These are phyloP conservation scores for Xylariaceae sp. DNA, from an alignment of 2,329 filamentous ascomycete genomes.

Conservation along the genomic window DNA sequence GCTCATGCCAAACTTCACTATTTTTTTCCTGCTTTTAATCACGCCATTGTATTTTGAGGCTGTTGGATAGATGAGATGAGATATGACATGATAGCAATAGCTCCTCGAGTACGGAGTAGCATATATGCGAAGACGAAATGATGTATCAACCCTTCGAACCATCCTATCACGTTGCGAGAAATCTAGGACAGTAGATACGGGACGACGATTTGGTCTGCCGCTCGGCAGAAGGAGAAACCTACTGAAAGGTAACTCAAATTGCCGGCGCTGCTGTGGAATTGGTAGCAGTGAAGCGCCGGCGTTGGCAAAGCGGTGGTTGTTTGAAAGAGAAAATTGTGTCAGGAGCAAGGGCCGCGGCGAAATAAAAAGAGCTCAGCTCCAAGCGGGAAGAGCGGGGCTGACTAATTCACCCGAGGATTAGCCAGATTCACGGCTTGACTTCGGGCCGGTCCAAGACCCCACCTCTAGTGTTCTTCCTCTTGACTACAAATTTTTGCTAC, in stretches of 20 bases:
- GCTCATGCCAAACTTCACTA: background rate
- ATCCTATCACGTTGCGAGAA: slow-evolving; percentile 64
- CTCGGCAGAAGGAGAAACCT: slow-evolving; percentile 30
- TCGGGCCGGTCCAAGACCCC: slow-evolving; percentile 14
- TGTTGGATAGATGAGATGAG: background rate
- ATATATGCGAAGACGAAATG: background rate
- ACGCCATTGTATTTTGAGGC: background rate
- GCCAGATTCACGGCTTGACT: slow-evolving; percentile 9
- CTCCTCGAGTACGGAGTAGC: background rate
- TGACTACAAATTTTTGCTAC: slow-evolving; percentile 26
- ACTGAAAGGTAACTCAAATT: slow-evolving; percentile 30
- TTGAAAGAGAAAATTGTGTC: slow-evolving; percentile 18
- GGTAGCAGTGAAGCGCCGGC: slow-evolving; percentile 26
- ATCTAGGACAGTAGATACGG: slow-evolving; percentile 88
- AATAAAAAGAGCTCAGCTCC: slow-evolving; percentile 11
- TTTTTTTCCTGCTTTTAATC: background rate
- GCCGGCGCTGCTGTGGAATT: slow-evolving; percentile 33
- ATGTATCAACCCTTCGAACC: slow-evolving; percentile 80
- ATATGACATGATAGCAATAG: background rate
- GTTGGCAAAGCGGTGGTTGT: slow-evolving; percentile 28
- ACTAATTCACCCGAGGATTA: slow-evolving; percentile 6
- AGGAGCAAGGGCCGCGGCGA: background rate
- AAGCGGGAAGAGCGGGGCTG: background rate
- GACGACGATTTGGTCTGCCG: slow-evolving; percentile 46
- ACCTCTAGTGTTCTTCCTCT: slow-evolving; percentile 11